These are phyloP conservation scores for Teunomyces pallodes DNA, from an alignment of 805 yeast species.

Conservation along the genomic window DNA sequence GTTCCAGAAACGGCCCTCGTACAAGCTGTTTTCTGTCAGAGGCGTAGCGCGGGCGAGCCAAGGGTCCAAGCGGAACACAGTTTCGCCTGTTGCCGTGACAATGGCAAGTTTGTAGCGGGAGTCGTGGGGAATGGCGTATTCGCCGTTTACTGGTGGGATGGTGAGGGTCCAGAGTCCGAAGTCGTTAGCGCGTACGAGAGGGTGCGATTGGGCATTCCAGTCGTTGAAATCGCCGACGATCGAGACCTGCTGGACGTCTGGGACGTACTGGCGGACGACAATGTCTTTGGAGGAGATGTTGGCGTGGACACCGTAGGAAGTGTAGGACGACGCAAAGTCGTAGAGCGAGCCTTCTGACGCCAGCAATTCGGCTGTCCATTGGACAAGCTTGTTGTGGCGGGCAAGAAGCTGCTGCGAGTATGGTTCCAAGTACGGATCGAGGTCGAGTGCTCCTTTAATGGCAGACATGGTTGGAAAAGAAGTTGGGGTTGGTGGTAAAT, in stretches of 20 bases:
- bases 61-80: constrained; percentile 80
- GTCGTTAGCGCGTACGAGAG: constrained; percentile 52
- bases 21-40: constrained; percentile 49
- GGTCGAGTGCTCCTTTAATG: constrained; percentile 58
- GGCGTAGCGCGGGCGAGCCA: constrained; percentile 86
- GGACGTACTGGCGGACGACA: constrained; percentile 70
- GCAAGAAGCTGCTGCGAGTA: constrained; percentile 62
- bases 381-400: constrained; percentile 63
- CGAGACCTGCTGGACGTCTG: constrained; percentile 72
- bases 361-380: constrained; percentile 58
- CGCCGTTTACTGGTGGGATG: constrained; percentile 56
- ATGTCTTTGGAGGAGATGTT: constrained; percentile 50
- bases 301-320: constrained; percentile 74
- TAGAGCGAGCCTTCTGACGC: constrained; percentile 56
- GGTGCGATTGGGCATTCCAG: constrained; percentile 65
- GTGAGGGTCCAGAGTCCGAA: constrained; percentile 69
- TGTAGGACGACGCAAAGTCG: constrained; percentile 74
- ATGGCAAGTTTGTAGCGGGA: constrained; percentile 72
- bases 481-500: neutral
- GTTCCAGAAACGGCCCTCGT: constrained; percentile 93
- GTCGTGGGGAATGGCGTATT: constrained; percentile 75
- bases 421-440: constrained; percentile 89
- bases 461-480: constrained; percentile 1
- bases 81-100: constrained; percentile 63
- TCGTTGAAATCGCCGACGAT: constrained; percentile 90